A percentile compares a stretch with the other conserved stretches of the same genome.
phyloP scores from a whole-genome alignment of 2,329 filamentous ascomycete species.

The Colletotrichum filicis region DNA sequence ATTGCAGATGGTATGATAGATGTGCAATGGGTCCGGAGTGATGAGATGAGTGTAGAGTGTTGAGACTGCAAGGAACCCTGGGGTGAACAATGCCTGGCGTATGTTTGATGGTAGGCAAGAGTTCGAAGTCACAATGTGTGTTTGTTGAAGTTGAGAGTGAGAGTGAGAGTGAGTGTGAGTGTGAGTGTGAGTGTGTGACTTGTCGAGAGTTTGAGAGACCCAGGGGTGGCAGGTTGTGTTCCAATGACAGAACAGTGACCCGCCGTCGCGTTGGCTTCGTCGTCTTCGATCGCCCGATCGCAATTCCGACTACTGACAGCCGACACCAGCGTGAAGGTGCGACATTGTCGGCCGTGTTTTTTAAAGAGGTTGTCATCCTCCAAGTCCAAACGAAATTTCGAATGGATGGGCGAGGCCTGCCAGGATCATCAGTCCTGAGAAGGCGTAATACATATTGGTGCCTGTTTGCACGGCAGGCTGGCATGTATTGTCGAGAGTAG shows the following conservation, averaged over 20 bases:
- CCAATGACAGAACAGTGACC: neutral
- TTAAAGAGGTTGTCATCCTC: constrained; percentile 18
- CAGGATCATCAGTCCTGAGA: neutral
- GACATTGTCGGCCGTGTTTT: constrained; percentile 11
- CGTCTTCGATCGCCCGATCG: constrained; percentile 17
- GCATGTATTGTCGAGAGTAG: neutral
- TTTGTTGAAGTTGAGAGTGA: neutral
- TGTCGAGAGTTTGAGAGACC: neutral
- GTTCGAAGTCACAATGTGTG: neutral
- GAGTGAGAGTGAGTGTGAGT: neutral
- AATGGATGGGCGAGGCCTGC: neutral
- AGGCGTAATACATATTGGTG: neutral
- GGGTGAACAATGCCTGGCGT: neutral
- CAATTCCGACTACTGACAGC: constrained; percentile 10
- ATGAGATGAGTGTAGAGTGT: neutral
- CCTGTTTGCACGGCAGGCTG: neutral
- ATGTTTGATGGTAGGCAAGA: neutral
- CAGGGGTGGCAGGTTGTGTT: neutral
- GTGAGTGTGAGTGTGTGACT: neutral
- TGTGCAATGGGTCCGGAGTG: neutral
- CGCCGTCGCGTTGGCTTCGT: constrained; percentile 13
- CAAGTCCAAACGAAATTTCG: neutral
- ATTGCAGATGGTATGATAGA: neutral
- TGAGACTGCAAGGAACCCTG: neutral
- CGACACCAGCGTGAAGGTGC: constrained; percentile 21